Base-by-base conservation (phyloP, 2,329 filamentous ascomycete genomes). In the Colletotrichum spaethianum region DNA sequence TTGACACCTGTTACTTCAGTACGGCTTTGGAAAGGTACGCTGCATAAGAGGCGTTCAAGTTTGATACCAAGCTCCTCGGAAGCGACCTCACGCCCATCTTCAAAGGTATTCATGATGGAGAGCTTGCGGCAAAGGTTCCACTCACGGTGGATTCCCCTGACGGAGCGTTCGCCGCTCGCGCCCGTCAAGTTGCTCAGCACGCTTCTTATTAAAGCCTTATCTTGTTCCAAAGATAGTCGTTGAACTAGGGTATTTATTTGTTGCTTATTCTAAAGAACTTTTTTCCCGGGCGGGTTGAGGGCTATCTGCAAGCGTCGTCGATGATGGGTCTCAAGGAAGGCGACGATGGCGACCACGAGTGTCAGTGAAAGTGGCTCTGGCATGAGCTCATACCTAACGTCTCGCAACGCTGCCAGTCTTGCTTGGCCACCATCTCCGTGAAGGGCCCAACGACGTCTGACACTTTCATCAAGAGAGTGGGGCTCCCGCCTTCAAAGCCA, bases 11-110 rank as follows among this genome's bases (percentile, higher is more conserved):
- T 11, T 40, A 40, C 38, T 40, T 40, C 38, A 40, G 38, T 12
- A 81, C 79, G 0, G 76, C 76, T 5, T 76, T 78, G 7, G 80
- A 82, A 67, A 75, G 76, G 18, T 80, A 79, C 36, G 74, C 78
- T 9, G 63, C 67, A 11, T 16, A 80, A 82, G 65, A 79, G 57
- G 76, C 67, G 9, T 33, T 80, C 18, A 76, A 76, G 31, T 73
- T 70, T 8, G 73, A 79, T n/a, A 74, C 79, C 12, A 75, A 60
- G 48, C 74, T 78, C 12, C 75, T 75, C 20, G 64, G 44, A 18
- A 76, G 74, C 26, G 63, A 74, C 42, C 42, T 65, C 3, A 77
- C 75, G 0, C 63, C 69, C 2, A 57, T 77, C 14, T 75, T 74
- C 11, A 68, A 73, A 1, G 74, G 76, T 1, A 73, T 81, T 2